These are phyloP conservation scores for Nothopassalora personata DNA, from an alignment of 2,329 filamentous ascomycete genomes.

Conservation along the genomic window DNA sequence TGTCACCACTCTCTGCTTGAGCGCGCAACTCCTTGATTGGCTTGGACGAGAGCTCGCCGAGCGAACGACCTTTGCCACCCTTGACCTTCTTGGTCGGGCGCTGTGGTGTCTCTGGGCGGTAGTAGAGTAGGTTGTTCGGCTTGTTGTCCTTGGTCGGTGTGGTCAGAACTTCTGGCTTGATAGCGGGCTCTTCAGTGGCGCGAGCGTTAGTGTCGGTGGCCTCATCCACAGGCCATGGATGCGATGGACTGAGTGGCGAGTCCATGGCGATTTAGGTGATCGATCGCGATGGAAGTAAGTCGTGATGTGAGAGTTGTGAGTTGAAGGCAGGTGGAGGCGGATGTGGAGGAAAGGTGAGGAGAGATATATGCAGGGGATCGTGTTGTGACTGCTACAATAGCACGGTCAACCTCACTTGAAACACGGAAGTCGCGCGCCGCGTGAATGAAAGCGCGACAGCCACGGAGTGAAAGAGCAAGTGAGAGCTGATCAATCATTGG, in stretches of 20 bases:
- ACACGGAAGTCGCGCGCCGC: background rate
- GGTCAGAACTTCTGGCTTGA: background rate
- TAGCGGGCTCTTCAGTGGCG: background rate
- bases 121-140: background rate
- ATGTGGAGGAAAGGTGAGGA: background rate
- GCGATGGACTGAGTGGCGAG: background rate
- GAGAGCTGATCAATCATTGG: background rate
- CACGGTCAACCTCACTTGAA: background rate
- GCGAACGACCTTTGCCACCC: constrained; percentile 11
- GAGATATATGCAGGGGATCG: background rate
- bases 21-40: constrained; percentile 11
- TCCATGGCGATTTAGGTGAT: background rate
- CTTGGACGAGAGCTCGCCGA: constrained; percentile 9
- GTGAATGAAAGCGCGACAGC: background rate
- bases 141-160: background rate
- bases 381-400: background rate
- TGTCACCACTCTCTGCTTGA: constrained; percentile 7
- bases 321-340: background rate
- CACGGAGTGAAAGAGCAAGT: background rate
- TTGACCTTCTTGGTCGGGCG: background rate
- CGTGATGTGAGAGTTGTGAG: background rate
- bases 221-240: background rate
- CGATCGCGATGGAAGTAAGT: background rate
- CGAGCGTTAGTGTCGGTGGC: background rate
- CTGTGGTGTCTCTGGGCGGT: background rate